Percentiles rank a stretch among this genome's conserved stretches.
phyloP scores from a whole-genome alignment of 2,329 filamentous ascomycete species.

The Gremmenia infestans region DNA sequence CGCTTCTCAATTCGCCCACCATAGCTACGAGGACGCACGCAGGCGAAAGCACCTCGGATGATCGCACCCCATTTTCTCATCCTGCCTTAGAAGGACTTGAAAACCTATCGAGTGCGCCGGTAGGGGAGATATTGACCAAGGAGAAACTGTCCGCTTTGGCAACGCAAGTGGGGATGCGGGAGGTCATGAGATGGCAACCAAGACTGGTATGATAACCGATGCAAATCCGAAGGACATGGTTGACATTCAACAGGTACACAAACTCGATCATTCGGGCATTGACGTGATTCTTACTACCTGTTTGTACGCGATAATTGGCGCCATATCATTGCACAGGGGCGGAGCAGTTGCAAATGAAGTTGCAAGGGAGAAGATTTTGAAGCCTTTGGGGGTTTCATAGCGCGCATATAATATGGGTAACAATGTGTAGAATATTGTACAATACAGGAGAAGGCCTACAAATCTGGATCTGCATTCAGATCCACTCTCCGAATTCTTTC shows the following conservation, averaged over 20 bases:
- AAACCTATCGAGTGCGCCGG: constrained; percentile 59
- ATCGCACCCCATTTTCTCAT: constrained; percentile 61
- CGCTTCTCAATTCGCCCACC: constrained; percentile 44
- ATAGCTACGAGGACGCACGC: constrained; percentile 28
- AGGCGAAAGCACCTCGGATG: constrained; percentile 42
- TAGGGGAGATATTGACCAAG: constrained; percentile 58
- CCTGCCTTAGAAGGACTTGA: constrained; percentile 67
- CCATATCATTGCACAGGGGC: constrained; percentile 82
- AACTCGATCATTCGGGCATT: constrained; percentile 67
- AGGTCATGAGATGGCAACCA: constrained; percentile 85
- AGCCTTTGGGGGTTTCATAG: constrained; percentile 30
- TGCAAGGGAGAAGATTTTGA: constrained; percentile 58
- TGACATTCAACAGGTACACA: constrained; percentile 47
- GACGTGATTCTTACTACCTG: constrained; percentile 71
- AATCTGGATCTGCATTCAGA: not conserved
- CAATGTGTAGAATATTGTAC: constrained; percentile 27
- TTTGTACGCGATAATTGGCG: constrained; percentile 81
- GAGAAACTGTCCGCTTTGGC: constrained; percentile 64
- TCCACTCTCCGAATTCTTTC: not conserved
- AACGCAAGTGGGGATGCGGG: constrained; percentile 61
- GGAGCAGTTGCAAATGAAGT: constrained; percentile 70
- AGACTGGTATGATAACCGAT: constrained; percentile 57
- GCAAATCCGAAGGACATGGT: constrained; percentile 1
- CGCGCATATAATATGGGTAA: constrained; percentile 14
- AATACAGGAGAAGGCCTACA: constrained; percentile 8